Conservation (phyloP, 2,329 filamentous ascomycete genomes). For the Hypomyces rosellus region DNA sequence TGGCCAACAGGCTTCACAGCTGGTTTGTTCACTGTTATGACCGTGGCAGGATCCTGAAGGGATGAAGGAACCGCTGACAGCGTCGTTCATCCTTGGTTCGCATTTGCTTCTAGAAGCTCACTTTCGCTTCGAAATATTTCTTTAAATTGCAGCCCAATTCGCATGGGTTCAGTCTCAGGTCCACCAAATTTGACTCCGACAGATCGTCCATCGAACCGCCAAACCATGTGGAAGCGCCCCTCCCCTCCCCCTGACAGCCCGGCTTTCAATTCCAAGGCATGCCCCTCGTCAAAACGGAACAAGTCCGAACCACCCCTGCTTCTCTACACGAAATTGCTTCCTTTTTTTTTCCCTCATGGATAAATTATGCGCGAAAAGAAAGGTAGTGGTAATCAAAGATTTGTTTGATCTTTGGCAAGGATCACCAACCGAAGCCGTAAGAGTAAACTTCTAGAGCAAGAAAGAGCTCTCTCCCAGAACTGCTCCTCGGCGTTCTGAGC, state of each 20-base stretch:
- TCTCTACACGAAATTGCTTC: neutral
- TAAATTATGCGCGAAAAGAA: neutral
- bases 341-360: neutral
- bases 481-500: neutral
- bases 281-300: too few species aligned
- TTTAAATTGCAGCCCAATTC: too few species aligned
- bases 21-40: neutral
- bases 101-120: neutral
- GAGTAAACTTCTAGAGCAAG: too few species aligned
- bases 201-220: neutral
- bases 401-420: neutral
- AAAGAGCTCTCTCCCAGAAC: neutral
- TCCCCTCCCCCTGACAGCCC: too few species aligned
- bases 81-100: too few species aligned
- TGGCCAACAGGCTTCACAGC: too few species aligned
- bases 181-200: neutral
- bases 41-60: neutral
- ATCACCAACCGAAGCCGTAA: neutral
- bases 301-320: neutral
- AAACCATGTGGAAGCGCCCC: neutral
- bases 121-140: neutral
- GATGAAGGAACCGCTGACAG: too few species aligned
- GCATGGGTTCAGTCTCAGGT: neutral
- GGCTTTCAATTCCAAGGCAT: too few species aligned
- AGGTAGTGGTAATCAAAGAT: too few species aligned